phyloP scores from a whole-genome alignment of 495 filamentous ascomycete genomes.

The Mycothermus thermophilus region DNA sequence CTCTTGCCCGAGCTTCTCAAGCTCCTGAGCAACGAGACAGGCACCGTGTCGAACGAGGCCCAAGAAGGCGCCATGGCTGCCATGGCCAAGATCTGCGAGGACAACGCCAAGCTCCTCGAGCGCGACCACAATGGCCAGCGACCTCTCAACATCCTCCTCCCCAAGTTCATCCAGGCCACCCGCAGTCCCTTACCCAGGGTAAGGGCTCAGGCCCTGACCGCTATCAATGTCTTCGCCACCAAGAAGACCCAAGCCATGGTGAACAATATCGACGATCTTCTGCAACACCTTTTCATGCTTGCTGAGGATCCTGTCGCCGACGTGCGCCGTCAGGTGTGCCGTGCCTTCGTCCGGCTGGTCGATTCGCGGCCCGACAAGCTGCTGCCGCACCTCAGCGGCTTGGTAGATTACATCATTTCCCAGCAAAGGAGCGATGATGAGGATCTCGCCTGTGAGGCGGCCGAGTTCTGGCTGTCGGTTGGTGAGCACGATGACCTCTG shows the following conservation, averaged over 20 bases:
- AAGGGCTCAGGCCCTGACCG: constrained; percentile 60
- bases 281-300: constrained; percentile 70
- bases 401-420: constrained; percentile 84
- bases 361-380: constrained; percentile 85
- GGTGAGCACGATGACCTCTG: constrained; percentile 75
- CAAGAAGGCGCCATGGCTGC: constrained; percentile 93
- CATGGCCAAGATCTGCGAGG: constrained; percentile 88
- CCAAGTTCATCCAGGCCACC: constrained; percentile 80
- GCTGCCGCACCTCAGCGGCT: constrained; percentile 69
- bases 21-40: constrained; percentile 57
- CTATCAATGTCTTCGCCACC: constrained; percentile 82
- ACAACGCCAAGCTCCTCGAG: constrained; percentile 79
- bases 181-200: constrained; percentile 58
- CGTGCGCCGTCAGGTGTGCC: constrained; percentile 81
- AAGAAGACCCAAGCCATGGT: constrained; percentile 66
- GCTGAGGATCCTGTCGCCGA: constrained; percentile 60
- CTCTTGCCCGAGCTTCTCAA: constrained; percentile 66
- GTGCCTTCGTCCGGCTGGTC: constrained; percentile 81
- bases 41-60: constrained; percentile 49
- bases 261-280: constrained; percentile 59
- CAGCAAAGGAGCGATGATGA: constrained; percentile 85
- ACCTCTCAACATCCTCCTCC: constrained; percentile 77
- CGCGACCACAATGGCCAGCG: constrained; percentile 73
- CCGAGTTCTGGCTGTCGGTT: constrained; percentile 93
- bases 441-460: constrained; percentile 84